Evolutionary conservation across 2,329 filamentous ascomycete species (phyloP).

Genomic region (Drechslerella dactyloides): DNA sequence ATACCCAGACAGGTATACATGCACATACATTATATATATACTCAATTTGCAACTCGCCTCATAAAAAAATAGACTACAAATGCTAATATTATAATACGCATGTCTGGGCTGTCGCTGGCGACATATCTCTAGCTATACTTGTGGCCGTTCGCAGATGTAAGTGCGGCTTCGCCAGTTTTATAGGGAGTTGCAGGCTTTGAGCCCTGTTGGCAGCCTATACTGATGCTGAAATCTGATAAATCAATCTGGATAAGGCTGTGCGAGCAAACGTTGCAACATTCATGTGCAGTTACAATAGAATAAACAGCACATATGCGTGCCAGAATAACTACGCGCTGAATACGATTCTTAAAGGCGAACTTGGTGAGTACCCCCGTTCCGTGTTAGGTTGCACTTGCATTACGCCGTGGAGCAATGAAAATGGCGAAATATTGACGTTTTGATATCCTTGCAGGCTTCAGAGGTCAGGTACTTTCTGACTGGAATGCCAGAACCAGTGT

Average conservation of each 20-base stretch:
- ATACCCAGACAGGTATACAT: not conserved
- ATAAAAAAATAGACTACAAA: too few species aligned
- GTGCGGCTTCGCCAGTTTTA: not conserved
- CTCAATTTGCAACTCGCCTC: too few species aligned
- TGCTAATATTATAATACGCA: too few species aligned
- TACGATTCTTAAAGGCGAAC: slow-evolving; percentile 66
- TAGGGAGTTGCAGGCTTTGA: too few species aligned
- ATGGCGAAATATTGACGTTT: not conserved
- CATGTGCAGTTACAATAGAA: slow-evolving; percentile 71
- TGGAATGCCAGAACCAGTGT: slow-evolving; percentile 63
- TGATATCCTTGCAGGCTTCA: slow-evolving; percentile 19
- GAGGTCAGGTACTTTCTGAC: slow-evolving; percentile 60
- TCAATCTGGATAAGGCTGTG: slow-evolving; percentile 17
- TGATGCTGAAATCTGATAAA: not conserved
- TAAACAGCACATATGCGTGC: slow-evolving; percentile 81
- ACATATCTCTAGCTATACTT: slow-evolving; percentile 68
- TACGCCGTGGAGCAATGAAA: not conserved
- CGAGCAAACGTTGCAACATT: slow-evolving; percentile 50
- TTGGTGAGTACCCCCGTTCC: slow-evolving; percentile 14
- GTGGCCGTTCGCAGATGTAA: slow-evolving; percentile 59
- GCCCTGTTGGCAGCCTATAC: not conserved
- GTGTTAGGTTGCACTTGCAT: not conserved
- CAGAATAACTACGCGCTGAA: slow-evolving; percentile 80
- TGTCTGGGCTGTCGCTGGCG: too few species aligned
- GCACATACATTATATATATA: too few species aligned